Percentiles rank a stretch among this genome's conserved stretches.
These are phyloP conservation scores for Cyclanthera cordifolia DNA, from an alignment of 306 rosid genomes.

Conservation along the genomic window DNA sequence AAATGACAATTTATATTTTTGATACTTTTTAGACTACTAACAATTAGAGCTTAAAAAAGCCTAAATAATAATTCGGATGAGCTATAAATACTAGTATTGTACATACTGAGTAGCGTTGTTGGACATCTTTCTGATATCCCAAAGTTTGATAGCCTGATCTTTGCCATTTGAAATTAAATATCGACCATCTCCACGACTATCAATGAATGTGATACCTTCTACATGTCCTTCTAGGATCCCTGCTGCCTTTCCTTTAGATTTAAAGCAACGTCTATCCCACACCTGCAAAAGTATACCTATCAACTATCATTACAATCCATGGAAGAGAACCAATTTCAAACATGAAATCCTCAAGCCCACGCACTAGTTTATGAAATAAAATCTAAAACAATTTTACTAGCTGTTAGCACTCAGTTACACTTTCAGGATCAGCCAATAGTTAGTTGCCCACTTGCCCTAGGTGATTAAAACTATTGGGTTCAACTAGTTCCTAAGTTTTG, in stretches of 20 bases:
- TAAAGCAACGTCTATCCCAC: conserved; percentile 90
- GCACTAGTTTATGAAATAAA: not conserved
- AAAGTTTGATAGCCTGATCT: conserved; percentile 84
- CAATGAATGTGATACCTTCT: conserved; percentile 77
- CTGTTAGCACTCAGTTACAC: not conserved
- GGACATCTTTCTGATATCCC: conserved; percentile 90
- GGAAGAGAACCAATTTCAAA: not conserved
- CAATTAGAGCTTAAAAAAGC: not conserved
- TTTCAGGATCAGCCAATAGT: not conserved
- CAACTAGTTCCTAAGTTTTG: not conserved
- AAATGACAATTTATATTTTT: not conserved
- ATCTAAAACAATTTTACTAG: not conserved
- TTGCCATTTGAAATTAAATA: conserved; percentile 84
- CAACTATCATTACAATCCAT: not conserved
- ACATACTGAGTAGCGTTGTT: conserved; percentile 40
- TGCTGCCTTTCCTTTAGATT: conserved; percentile 47
- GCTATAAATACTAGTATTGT: not conserved
- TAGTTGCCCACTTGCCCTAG: not conserved
- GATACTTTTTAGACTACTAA: not conserved
- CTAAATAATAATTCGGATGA: not conserved
- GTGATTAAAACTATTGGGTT: not conserved
- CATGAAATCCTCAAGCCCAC: not conserved
- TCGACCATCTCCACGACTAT: conserved; percentile 86
- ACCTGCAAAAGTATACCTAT: conserved; percentile 39
- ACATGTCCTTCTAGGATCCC: conserved; percentile 78